phyloP scores from a whole-genome alignment of 1,139 yeast genomes.

The Blastobotrys aristatus region DNA sequence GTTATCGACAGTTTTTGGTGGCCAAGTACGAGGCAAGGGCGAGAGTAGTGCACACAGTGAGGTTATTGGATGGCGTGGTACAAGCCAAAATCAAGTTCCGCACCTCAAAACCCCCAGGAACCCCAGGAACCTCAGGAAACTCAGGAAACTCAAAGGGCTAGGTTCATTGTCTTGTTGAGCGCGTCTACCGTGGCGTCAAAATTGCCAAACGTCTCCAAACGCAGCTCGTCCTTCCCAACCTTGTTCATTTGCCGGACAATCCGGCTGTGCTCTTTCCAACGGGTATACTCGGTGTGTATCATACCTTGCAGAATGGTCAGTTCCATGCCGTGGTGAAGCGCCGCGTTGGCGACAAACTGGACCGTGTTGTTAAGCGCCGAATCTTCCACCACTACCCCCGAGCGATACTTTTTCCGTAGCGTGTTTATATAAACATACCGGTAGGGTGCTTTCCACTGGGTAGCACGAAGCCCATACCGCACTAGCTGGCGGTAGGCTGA shows the following conservation, averaged over 20 bases:
- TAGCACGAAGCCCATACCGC: conserved; percentile 19
- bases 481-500: conserved; percentile 17
- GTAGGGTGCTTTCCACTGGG: conserved; percentile 17
- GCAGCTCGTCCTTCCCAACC: background rate
- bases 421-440: conserved; percentile 11
- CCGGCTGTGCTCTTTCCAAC: background rate
- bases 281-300: conserved; percentile 14
- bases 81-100: background rate
- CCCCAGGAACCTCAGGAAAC: no score
- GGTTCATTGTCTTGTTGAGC: conserved; percentile 13
- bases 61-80: background rate
- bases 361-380: conserved; percentile 14
- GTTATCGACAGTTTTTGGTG: background rate
- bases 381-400: background rate
- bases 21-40: background rate
- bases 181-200: conserved; percentile 12
- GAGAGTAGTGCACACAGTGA: background rate
- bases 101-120: background rate
- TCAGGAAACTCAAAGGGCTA: conserved; percentile 6
- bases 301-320: conserved; percentile 5
- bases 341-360: conserved; percentile 17
- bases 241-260: background rate
- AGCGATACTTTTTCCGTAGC: conserved; percentile 10
- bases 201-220: background rate
- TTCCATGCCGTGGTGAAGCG: conserved; percentile 12